Evolutionary conservation across 139 green algal species (phyloP), one percentile per base, ranked within the genome.

Genomic region (Medakamo hakoo): DNA sequence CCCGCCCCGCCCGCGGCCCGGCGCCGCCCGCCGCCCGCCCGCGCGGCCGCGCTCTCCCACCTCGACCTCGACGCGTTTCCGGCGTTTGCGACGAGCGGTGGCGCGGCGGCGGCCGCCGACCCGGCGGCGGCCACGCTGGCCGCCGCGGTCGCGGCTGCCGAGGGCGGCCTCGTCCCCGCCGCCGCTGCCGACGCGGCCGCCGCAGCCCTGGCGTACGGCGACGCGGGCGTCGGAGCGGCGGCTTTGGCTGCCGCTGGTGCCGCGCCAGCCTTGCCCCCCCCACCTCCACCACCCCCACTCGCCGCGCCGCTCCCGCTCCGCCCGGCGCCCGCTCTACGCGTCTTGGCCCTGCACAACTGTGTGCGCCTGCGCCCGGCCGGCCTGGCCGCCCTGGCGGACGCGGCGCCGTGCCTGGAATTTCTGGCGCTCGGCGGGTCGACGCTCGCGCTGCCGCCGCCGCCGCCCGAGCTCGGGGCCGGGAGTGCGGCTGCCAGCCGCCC

Each of bases 271-370:
- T 2, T 24, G 3, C 22, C 24, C 24, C 29, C 55, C 26, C n/a
- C n/a, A n/a, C n/a, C n/a, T n/a, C n/a, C n/a, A n/a, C n/a, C n/a
- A n/a, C n/a, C n/a, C n/a, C n/a, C n/a, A n/a, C n/a, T n/a, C n/a
- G 9, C 40, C 32, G 25, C 24, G 26, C 24, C 27, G 27, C 55
- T 18, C 23, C 19, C 4, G 0, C 48, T 40, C n/a, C 22, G 16
- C n/a, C 32, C 29, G 14, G 52, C 30, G 14, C 30, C 55, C 22
- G 29, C 52, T 20, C 64, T 86, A 31, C 63, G 63, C 23, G 58
- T 75, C 5, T 63, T 86, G 30, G 77, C 70, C 0, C 68, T 87
- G n/a, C 67, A 80, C 72, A 87, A 87, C 66, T 81, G 78, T 63
- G 49, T 32, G 21, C 52, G 63, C 1, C 30, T 87, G 56, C 57